These are phyloP conservation scores for Pseudomonodictys pantanalensis DNA, from an alignment of 495 filamentous ascomycete genomes.

Conservation along the genomic window DNA sequence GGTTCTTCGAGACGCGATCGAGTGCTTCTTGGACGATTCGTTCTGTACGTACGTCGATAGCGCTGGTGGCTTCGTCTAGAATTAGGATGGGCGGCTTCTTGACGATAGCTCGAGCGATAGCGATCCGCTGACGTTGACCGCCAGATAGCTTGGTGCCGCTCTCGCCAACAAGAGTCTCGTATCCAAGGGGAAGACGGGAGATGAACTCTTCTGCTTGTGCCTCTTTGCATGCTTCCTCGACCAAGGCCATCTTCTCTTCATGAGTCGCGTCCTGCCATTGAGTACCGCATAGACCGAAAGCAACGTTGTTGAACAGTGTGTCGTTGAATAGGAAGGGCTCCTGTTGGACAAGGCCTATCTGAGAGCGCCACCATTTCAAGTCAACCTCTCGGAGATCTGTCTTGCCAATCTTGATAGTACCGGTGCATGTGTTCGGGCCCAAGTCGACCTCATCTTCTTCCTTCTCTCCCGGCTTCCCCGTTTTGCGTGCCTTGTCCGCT, in stretches of 20 bases:
- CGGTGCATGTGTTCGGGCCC: constrained; percentile 26
- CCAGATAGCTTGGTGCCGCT: constrained; percentile 35
- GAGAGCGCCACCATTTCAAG: constrained; percentile 36
- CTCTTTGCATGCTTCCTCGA: constrained; percentile 34
- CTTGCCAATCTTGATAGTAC: constrained; percentile 31
- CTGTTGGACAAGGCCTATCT: constrained; percentile 40
- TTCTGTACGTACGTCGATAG: constrained; percentile 38
- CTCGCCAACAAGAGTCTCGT: constrained; percentile 38
- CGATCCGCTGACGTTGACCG: constrained; percentile 37
- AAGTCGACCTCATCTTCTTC: neutral
- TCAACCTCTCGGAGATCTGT: constrained; percentile 29
- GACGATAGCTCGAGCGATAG: constrained; percentile 39
- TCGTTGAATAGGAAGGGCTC: constrained; percentile 40
- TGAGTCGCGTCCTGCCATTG: constrained; percentile 24
- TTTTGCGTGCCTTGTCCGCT: neutral
- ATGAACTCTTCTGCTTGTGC: constrained; percentile 49
- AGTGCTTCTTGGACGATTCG: constrained; percentile 37
- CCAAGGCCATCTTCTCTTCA: constrained; percentile 33
- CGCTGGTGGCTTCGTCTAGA: constrained; percentile 40
- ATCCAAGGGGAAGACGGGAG: constrained; percentile 40
- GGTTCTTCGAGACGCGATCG: constrained; percentile 32
- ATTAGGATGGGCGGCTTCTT: constrained; percentile 37
- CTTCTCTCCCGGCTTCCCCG: neutral
- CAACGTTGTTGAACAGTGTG: constrained; percentile 38
- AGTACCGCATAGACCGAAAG: constrained; percentile 34